These are phyloP conservation scores for Lolium perenne DNA, from an alignment of 176 grass and related monocot genomes.

Conservation along the genomic window DNA sequence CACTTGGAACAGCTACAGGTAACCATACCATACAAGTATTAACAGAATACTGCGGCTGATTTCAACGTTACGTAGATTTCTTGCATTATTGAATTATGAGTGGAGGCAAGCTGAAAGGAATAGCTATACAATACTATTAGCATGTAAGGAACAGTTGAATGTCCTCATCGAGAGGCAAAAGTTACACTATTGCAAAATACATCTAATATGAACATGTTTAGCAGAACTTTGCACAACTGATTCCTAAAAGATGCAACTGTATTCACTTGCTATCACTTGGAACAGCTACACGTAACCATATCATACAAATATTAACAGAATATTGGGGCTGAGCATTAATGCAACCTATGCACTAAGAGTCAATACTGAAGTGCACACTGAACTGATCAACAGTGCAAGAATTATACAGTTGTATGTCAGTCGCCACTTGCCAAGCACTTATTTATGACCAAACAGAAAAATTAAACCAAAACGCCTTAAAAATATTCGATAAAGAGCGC, in stretches of 20 bases:
- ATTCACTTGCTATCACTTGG: conserved; percentile 15
- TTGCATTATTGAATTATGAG: conserved; percentile 6
- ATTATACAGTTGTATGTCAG: not conserved
- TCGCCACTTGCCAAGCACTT: not conserved
- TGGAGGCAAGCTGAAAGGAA: not conserved
- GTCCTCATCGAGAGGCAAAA: not conserved
- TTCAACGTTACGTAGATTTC: not conserved
- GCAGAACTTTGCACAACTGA: conserved; percentile 15
- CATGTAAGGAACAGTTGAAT: conserved; percentile 5
- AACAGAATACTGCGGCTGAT: not conserved
- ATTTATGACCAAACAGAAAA: conserved; percentile 1
- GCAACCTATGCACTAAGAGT: not conserved
- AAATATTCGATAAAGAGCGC: too few species aligned
- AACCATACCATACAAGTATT: not conserved
- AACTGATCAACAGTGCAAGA: not conserved
- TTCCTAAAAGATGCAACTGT: not conserved
- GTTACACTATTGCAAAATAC: not conserved
- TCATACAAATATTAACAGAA: conserved; percentile 2
- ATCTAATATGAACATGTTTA: conserved; percentile 20
- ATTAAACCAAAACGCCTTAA: not conserved
- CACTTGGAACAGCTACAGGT: not conserved
- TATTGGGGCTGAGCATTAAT: conserved; percentile 13
- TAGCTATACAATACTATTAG: not conserved
- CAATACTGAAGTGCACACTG: not conserved
- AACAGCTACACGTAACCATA: not conserved